Percentiles rank a stretch among this genome's conserved stretches.
Conservation (phyloP, 225 moss, liverwort and hornwort species). For the Straminergon stramineum region DNA sequence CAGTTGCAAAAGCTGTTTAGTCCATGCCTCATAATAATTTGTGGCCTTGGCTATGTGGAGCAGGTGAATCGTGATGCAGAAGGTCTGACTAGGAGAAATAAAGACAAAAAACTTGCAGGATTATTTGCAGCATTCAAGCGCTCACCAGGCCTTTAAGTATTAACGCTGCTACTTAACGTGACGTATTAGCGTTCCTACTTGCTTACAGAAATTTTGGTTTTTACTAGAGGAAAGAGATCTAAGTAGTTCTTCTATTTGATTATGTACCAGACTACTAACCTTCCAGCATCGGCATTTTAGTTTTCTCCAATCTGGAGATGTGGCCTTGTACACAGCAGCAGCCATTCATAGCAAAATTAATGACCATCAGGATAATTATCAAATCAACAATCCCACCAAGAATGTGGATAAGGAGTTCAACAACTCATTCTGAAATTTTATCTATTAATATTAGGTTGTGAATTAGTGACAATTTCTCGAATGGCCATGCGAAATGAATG, state of each 20-base stretch:
- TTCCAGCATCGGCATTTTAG: neutral
- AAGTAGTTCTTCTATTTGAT: neutral
- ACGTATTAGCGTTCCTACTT: neutral
- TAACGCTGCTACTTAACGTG: neutral
- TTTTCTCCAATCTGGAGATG: neutral
- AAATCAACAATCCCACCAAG: neutral
- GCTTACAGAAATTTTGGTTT: neutral
- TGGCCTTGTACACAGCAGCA: neutral
- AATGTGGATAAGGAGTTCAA: neutral
- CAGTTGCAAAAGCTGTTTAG: neutral
- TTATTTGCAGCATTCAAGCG: conserved; percentile 33
- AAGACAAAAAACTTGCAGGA: conserved; percentile 21
- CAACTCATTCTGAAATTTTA: neutral
- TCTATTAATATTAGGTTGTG: neutral
- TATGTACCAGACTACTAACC: neutral
- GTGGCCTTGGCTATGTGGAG: neutral
- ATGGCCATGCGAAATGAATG: neutral
- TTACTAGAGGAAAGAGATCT: neutral
- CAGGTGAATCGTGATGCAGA: conserved; percentile 22
- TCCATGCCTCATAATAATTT: neutral
- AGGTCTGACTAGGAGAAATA: neutral
- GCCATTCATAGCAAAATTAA: neutral
- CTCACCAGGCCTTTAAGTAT: neutral
- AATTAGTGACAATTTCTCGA: neutral
- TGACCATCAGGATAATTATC: neutral